Conservation (phyloP, 2,329 filamentous ascomycete genomes). For the Diaporthe eres region DNA sequence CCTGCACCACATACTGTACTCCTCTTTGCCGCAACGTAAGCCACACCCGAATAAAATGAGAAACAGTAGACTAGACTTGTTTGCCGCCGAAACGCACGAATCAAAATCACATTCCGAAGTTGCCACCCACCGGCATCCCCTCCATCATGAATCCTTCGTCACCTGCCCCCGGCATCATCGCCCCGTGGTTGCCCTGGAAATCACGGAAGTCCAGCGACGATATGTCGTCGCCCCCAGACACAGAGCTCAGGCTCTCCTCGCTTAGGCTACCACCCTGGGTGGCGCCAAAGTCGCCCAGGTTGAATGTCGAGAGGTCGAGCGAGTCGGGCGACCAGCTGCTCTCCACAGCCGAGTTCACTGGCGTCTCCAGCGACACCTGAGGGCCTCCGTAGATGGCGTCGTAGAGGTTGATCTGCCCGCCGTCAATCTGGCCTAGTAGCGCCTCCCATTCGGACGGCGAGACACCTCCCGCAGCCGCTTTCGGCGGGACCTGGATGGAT, state of each 20-base stretch:
- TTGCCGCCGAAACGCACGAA: constrained; percentile 31
- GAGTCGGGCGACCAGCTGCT: constrained; percentile 68
- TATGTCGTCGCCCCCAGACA: constrained; percentile 60
- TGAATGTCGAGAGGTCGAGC: constrained; percentile 68
- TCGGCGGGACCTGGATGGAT: constrained; percentile 52
- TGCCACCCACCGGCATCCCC: constrained; percentile 56
- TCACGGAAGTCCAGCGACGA: constrained; percentile 60
- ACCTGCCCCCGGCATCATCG: constrained; percentile 25
- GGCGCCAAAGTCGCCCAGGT: constrained; percentile 62
- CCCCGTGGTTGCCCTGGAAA: constrained; percentile 30
- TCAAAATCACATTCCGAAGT: constrained; percentile 53
- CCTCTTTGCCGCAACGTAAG: constrained; percentile 3
- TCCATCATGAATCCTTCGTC: constrained; percentile 52
- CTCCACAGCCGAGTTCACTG: constrained; percentile 52
- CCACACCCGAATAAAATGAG: not conserved
- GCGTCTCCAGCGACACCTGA: constrained; percentile 60
- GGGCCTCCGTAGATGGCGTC: constrained; percentile 83
- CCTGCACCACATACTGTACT: not conserved
- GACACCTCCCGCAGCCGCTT: constrained; percentile 57
- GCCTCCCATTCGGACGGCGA: constrained; percentile 85
- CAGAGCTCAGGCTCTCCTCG: constrained; percentile 70
- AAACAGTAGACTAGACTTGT: not conserved
- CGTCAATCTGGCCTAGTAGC: constrained; percentile 83
- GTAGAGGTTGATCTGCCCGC: constrained; percentile 86
- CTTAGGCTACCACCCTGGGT: constrained; percentile 64